A percentile compares a stretch with the other conserved stretches of the same genome.
phyloP scores from a whole-genome alignment of 371 early-diverging fungal species.

The Rhizopus sp. region DNA sequence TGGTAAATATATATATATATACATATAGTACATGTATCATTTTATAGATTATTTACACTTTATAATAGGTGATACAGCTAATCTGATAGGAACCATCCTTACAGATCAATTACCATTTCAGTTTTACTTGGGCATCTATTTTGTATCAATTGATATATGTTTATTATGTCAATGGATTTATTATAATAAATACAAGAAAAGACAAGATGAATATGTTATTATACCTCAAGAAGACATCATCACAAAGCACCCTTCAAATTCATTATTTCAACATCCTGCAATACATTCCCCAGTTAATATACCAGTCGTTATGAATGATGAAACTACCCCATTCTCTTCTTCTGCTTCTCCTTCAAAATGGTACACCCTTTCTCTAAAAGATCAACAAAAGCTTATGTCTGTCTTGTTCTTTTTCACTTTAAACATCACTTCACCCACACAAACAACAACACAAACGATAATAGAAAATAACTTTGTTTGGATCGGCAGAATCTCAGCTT shows the following conservation, averaged over 20 bases:
- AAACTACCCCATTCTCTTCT: constrained; percentile 41
- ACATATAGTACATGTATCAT: background rate
- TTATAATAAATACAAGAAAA: constrained; percentile 29
- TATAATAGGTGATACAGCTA: constrained; percentile 63
- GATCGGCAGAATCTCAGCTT: constrained; percentile 64
- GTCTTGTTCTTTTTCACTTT: constrained; percentile 9
- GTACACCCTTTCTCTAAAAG: constrained; percentile 37
- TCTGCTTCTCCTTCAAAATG: constrained; percentile 52
- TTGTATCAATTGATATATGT: constrained; percentile 45
- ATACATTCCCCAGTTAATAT: constrained; percentile 34
- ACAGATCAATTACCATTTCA: constrained; percentile 79
- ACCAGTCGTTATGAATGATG: constrained; percentile 18
- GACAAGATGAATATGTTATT: constrained; percentile 23
- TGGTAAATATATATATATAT: constrained; percentile 52
- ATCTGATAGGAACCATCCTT: constrained; percentile 69
- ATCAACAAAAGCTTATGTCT: constrained; percentile 11
- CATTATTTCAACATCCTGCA: constrained; percentile 44
- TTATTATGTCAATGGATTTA: constrained; percentile 42
- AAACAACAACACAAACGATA: constrained; percentile 1
- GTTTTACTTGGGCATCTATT: constrained; percentile 52
- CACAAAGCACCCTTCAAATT: constrained; percentile 8
- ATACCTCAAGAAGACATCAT: constrained; percentile 19
- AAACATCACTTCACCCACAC: constrained; percentile 5
- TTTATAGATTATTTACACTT: constrained; percentile 5
- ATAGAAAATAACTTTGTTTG: constrained; percentile 14